These are phyloP conservation scores for Tripidium arundinaceum DNA, from an alignment of 202 grass and related monocot species.

Conservation along the genomic window DNA sequence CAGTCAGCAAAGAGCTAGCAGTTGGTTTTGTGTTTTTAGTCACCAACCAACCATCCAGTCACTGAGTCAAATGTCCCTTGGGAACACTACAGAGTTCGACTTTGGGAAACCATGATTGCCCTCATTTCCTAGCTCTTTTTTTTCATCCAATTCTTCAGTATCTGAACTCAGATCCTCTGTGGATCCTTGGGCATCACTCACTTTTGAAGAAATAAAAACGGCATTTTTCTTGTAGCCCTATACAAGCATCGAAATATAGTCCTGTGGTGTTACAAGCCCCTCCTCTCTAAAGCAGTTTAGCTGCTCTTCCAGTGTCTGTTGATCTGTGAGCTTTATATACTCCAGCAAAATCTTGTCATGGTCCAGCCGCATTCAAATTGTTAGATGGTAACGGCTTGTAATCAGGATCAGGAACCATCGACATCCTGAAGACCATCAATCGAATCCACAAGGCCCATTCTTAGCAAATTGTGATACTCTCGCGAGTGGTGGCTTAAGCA, in stretches of 20 bases:
- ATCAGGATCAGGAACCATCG: conserved; percentile 88
- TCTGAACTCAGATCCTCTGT: conserved; percentile 44
- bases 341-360: conserved; percentile 84
- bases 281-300: conserved; percentile 59
- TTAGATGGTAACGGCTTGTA: conserved; percentile 52
- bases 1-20: conserved; percentile 18
- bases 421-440: conserved; percentile 94
- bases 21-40: conserved; percentile 3
- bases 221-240: conserved; percentile 97
- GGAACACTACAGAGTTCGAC: conserved; percentile 8
- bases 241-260: conserved; percentile 81
- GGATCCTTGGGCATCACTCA: conserved; percentile 30
- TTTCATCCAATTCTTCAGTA: conserved; percentile 39
- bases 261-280: conserved; percentile 78
- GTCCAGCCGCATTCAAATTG: conserved; percentile 57
- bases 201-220: conserved; percentile 44
- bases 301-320: conserved; percentile 56
- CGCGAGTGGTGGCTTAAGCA: conserved; percentile 48
- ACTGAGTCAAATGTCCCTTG: conserved; percentile 17
- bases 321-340: conserved; percentile 76
- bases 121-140: conserved; percentile 28
- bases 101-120: conserved; percentile 16
- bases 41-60: neutral
- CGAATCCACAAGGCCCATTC: conserved; percentile 89
- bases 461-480: conserved; percentile 88